Evolutionary conservation across 2,329 filamentous ascomycete species (phyloP).

Genomic region (Colletotrichum incanum): DNA sequence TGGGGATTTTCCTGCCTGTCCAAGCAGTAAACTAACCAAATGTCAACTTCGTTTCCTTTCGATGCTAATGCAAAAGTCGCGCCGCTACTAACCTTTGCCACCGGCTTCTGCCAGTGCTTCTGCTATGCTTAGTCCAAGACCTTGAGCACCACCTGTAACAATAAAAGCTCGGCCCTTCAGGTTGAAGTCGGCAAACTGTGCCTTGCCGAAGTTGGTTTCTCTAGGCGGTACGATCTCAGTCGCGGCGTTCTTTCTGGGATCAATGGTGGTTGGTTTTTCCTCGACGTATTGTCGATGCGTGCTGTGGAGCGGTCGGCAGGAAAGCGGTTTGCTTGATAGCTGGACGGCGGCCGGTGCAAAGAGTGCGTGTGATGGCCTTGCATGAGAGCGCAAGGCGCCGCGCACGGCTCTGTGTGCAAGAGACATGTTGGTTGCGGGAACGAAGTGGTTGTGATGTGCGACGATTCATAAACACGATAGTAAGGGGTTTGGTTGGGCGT

Average conservation of each 20-base stretch:
- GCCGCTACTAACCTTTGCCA: slow-evolving; percentile 67
- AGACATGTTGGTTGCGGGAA: slow-evolving; percentile 1
- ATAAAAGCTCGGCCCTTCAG: slow-evolving; percentile 78
- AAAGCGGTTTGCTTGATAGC: background rate
- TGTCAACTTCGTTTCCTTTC: background rate
- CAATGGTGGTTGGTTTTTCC: slow-evolving; percentile 46
- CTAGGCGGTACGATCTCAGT: slow-evolving; percentile 44
- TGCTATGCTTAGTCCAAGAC: slow-evolving; percentile 81
- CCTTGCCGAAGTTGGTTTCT: slow-evolving; percentile 50
- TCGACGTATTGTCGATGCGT: background rate
- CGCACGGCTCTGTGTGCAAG: slow-evolving; percentile 2
- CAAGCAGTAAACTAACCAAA: slow-evolving; percentile 67
- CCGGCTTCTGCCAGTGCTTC: slow-evolving; percentile 84
- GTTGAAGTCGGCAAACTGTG: slow-evolving; percentile 77
- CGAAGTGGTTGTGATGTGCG: background rate
- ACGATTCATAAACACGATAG: background rate
- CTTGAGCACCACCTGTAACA: slow-evolving; percentile 80
- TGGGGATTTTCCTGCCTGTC: slow-evolving; percentile 67
- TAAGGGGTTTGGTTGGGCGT: background rate
- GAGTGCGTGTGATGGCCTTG: background rate
- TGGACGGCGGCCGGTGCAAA: background rate
- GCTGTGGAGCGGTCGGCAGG: slow-evolving; percentile 18
- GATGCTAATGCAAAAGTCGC: background rate
- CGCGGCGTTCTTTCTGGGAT: slow-evolving; percentile 48
- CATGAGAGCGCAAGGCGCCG: background rate